Evolutionary conservation across 2,329 filamentous ascomycete species (phyloP), one percentile per base, ranked within the genome.

Genomic region (Apiospora sp.): DNA sequence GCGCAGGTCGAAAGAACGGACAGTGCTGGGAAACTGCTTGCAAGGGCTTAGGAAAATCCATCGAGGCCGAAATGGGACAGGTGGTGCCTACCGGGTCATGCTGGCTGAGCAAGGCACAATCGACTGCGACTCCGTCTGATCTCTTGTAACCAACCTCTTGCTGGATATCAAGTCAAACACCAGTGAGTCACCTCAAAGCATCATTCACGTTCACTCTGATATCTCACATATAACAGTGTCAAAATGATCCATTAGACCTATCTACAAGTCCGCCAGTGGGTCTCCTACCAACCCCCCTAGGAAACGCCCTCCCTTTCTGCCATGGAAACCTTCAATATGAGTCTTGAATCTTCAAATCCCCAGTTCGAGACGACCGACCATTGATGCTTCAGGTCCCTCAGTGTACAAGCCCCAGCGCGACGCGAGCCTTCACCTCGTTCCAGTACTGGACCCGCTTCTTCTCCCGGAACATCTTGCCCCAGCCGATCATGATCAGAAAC

Each of bases 401-500:
- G 67, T 80, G 79, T 19, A 80, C 77, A 30, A 80, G 71, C 12
- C 79, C 79, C 58, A 77, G 75, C n/a, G 79, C 76, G 7, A 80
- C 75, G 67, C 79, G 76, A 69, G 77, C 73, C 74, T 74, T 76
- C 1, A 80, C 78, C 73, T 80, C 78, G 4, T 73, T 67, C 79
- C 79, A 81, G 67, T 81, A 81, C 46, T 77, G 73, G 4, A 77
- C 71, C 46, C 78, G 75, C 71, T 78, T 80, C 72, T 54, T 67
- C 73, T 80, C 76, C 48, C 79, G 75, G 44, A 79, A 74, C 69
- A 30, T 72, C 77, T 80, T 81, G 22, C 79, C 79, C 75, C 78
- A 81, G 43, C 75, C 76, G 54, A 81, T 74, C 78, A 81, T 80
- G 54, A 80, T 61, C 54, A 80, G 68, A 49, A 79, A 81, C 43